Percentiles rank a stretch among this genome's conserved stretches.
Conservation (phyloP, 371 early-diverging fungal species). For the Mitosporidium daphniae region DNA sequence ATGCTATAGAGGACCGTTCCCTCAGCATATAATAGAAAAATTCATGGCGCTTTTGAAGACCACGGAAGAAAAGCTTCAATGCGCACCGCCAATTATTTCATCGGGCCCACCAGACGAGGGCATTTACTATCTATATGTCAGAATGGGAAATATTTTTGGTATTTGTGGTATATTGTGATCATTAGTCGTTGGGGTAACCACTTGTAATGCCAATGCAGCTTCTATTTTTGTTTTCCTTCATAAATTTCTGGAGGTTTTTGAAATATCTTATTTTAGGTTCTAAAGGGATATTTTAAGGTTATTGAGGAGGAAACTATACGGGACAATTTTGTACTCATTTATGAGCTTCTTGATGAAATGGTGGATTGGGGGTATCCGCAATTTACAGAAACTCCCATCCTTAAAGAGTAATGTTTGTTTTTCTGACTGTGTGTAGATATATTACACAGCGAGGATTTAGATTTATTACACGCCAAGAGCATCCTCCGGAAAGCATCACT, state of each 20-base stretch:
- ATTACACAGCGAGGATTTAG: neutral
- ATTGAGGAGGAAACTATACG: slow-evolving; percentile 82
- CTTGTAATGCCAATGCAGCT: slow-evolving; percentile 75
- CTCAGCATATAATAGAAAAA: slow-evolving; percentile 63
- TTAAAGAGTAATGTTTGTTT: slow-evolving; percentile 25
- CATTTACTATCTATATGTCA: slow-evolving; percentile 61
- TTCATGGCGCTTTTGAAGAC: slow-evolving; percentile 73
- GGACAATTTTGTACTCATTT: slow-evolving; percentile 71
- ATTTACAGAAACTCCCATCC: slow-evolving; percentile 73
- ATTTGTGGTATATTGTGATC: neutral
- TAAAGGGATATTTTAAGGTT: slow-evolving; percentile 51
- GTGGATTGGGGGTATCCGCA: slow-evolving; percentile 97
- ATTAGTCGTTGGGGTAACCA: slow-evolving; percentile 57
- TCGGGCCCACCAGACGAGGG: slow-evolving; percentile 29
- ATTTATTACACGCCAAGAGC: slow-evolving; percentile 8
- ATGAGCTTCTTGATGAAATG: slow-evolving; percentile 92
- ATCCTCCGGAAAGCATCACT: slow-evolving; percentile 81
- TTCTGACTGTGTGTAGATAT: neutral
- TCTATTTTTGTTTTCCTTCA: slow-evolving; percentile 66
- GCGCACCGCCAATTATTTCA: slow-evolving; percentile 18
- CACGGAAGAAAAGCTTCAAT: slow-evolving; percentile 57
- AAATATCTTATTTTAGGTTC: neutral
- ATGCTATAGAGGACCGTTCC: slow-evolving; percentile 64
- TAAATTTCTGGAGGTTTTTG: slow-evolving; percentile 39
- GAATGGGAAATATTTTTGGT: slow-evolving; percentile 4